Evolutionary conservation across 257 asterid genomes (phyloP).

Genomic region (Lavandula angustifolia): DNA sequence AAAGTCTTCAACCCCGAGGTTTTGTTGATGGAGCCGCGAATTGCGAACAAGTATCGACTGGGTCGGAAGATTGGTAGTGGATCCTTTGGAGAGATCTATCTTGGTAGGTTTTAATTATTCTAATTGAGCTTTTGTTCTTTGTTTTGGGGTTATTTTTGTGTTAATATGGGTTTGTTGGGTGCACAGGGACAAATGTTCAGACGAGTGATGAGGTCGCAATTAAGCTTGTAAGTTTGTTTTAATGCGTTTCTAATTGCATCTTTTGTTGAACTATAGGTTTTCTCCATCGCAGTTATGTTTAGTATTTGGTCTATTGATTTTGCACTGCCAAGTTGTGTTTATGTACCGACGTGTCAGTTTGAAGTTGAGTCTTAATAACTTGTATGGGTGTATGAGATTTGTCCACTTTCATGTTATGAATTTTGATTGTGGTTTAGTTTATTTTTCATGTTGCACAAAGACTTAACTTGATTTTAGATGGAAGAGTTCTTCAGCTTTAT

Average conservation of each 20-base stretch:
- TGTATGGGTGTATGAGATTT: neutral
- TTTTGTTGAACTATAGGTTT: neutral
- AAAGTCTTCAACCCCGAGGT: no score
- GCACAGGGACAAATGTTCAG: conserved; percentile 66
- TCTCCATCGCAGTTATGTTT: neutral
- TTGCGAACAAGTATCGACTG: conserved; percentile 54
- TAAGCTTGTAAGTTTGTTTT: conserved; percentile 61
- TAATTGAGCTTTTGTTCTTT: conserved; percentile 5
- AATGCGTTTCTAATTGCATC: conserved; percentile 10
- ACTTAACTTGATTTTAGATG: conserved; percentile 17
- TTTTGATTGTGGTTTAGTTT: conserved; percentile 16
- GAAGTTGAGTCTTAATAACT: conserved; percentile 23
- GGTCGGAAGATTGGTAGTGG: conserved; percentile 79
- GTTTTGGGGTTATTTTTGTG: conserved; percentile 11
- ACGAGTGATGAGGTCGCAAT: conserved; percentile 89
- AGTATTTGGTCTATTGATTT: neutral
- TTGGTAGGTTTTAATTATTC: conserved; percentile 36
- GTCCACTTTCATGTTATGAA: conserved; percentile 5
- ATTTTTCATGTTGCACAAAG: conserved; percentile 3
- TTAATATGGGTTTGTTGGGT: conserved; percentile 22
- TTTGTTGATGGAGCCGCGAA: no score
- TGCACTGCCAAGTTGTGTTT: neutral
- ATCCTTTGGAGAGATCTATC: conserved; percentile 71
- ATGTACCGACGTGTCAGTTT: neutral
- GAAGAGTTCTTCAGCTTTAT: neutral